Evolutionary conservation across 1,139 yeast genomes (phyloP).

Genomic region (Saccharomyces pastorianus): DNA sequence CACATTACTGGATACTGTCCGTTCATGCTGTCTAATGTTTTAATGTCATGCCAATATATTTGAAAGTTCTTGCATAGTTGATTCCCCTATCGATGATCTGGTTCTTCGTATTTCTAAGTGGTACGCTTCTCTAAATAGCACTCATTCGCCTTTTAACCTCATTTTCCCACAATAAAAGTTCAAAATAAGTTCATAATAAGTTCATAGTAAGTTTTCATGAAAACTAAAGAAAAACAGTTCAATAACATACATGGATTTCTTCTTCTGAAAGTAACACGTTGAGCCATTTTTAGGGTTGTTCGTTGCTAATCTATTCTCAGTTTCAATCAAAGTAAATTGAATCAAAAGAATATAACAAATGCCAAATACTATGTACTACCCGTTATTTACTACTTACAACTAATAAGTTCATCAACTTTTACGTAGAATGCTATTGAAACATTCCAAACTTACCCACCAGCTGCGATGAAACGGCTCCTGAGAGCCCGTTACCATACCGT

Average conservation of each 20-base stretch:
- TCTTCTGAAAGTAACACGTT: slow-evolving; percentile 76
- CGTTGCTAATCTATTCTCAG: slow-evolving; percentile 8
- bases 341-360: background rate
- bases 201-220: background rate
- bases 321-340: background rate
- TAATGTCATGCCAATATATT: background rate
- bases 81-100: background rate
- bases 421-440: background rate
- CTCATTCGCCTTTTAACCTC: background rate
- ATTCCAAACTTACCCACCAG: background rate
- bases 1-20: background rate
- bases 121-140: background rate
- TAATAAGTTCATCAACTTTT: background rate
- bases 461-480: background rate
- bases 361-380: background rate
- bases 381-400: background rate
- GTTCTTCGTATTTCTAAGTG: background rate
- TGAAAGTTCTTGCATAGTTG: background rate
- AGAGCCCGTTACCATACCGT: background rate
- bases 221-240: background rate
- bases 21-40: background rate
- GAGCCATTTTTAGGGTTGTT: slow-evolving; percentile 50
- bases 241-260: slow-evolving; percentile 64
- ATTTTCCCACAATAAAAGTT: background rate
- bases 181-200: background rate